Percentiles rank a stretch among this genome's conserved stretches.
These are phyloP conservation scores for Aspergillus candidus DNA, from an alignment of 2,329 filamentous ascomycete species.

Conservation along the genomic window DNA sequence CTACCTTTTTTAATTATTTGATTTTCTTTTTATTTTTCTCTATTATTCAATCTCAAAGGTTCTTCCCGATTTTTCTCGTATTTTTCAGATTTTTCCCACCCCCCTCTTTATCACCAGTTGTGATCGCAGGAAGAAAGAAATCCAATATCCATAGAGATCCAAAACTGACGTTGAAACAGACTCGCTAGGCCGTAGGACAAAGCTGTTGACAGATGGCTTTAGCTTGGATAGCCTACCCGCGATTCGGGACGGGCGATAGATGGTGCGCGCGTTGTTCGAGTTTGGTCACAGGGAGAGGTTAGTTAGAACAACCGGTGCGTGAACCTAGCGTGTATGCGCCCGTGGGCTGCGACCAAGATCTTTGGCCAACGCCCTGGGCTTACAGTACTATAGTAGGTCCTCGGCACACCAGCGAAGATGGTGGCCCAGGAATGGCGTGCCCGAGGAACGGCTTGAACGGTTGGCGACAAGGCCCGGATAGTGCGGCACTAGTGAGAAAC, in stretches of 20 bases:
- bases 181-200: conserved; percentile 10
- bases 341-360: conserved; percentile 29
- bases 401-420: conserved; percentile 14
- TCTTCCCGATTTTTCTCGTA: too few relatives aligned
- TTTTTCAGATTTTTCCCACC: too few relatives aligned
- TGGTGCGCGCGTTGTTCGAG: conserved; percentile 16
- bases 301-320: conserved; percentile 5
- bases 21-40: too few relatives aligned
- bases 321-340: conserved; percentile 29
- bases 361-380: conserved; percentile 18
- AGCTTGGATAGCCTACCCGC: conserved; percentile 33
- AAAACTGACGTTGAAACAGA: conserved; percentile 16
- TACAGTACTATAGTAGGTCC: not conserved
- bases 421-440: conserved; percentile 26
- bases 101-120: conserved; percentile 2
- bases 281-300: conserved; percentile 15
- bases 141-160: not conserved
- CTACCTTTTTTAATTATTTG: too few relatives aligned
- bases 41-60: too few relatives aligned
- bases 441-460: conserved; percentile 28
- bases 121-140: not conserved
- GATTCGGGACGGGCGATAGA: conserved; percentile 26
- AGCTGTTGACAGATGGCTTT: conserved; percentile 15
- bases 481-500: conserved; percentile 26
- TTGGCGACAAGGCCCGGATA: conserved; percentile 19